A percentile compares a stretch with the other conserved stretches of the same genome.
These are phyloP conservation scores for Candida easanensis DNA, from an alignment of 805 yeast genomes.

Conservation along the genomic window DNA sequence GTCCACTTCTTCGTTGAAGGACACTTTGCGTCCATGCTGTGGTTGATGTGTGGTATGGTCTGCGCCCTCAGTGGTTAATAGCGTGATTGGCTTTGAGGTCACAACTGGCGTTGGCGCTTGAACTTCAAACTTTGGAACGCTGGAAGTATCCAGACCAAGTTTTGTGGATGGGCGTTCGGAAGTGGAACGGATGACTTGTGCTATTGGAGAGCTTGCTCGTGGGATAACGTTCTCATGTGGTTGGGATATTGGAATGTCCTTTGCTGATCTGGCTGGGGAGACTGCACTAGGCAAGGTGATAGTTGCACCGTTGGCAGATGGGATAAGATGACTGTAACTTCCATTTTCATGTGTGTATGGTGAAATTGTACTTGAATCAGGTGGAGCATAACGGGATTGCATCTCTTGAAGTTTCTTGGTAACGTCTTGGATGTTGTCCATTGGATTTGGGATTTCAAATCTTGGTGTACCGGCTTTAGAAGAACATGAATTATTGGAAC, in stretches of 20 bases:
- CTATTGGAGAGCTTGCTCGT: slow-evolving; percentile 10
- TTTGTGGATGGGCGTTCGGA: background rate
- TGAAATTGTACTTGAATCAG: background rate
- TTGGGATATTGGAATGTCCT: slow-evolving; percentile 8
- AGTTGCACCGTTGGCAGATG: background rate
- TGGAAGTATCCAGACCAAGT: slow-evolving; percentile 2
- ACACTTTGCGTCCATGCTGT: background rate
- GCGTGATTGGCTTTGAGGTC: slow-evolving; percentile 1
- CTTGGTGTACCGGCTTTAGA: slow-evolving; percentile 24
- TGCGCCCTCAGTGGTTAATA: background rate
- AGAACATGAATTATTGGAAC: no score
- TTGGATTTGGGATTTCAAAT: slow-evolving; percentile 21
- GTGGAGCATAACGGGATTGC: slow-evolving; percentile 8
- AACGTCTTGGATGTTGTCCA: slow-evolving; percentile 18
- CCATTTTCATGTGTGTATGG: slow-evolving; percentile 12
- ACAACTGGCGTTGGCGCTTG: slow-evolving; percentile 14
- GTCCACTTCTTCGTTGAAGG: background rate
- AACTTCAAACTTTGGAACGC: slow-evolving; percentile 6
- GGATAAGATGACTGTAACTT: slow-evolving; percentile 6
- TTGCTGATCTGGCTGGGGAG: background rate
- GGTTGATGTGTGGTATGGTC: background rate
- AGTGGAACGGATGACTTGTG: background rate
- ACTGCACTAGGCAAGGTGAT: no score
- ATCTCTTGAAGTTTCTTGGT: slow-evolving; percentile 23
- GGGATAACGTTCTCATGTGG: slow-evolving; percentile 12